Base-by-base conservation (phyloP, 371 early-diverging fungal species). In the Capillidium heterosporum region DNA sequence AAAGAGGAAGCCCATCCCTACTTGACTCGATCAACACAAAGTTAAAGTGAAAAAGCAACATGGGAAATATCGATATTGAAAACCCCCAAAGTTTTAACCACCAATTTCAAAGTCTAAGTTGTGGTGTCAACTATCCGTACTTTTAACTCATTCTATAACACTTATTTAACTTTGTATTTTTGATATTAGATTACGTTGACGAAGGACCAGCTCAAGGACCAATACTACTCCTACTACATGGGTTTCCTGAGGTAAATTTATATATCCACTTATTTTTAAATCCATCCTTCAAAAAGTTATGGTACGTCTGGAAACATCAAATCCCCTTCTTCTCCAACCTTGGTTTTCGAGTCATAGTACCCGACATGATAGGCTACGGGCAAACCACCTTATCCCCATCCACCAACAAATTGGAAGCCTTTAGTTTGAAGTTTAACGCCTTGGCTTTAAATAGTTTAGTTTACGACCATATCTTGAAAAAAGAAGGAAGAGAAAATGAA, bases 181-280 rank as follows among this genome's bases (percentile, higher is more conserved):
- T n/a, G 2, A 26, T 11, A 4, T n/a, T 51, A 51, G 52, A 51
- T 51, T 51, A 35, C 32, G 52, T 51, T 7, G 52, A 51, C 19
- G 19, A 51, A 51, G 52, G 52, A 21, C 52, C 52, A 21, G 15
- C 4, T 17, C 32, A 51, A 5, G 52, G 27, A 21, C 52, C 52
- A 39, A 3, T 51, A 21, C 11, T 32, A 32, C 19, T 51, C 4
- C 21, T 51, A 15, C 23, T 51, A 5, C 52, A 51, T 39, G 52
- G 52, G 3, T 51, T 51, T 32, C 52, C 52, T 19, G 31, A 32
- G 15, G 52, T 51, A 51, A n/a, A n/a, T n/a, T n/a, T n/a, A n/a
- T n/a, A n/a, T n/a, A n/a, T n/a, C n/a, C n/a, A n/a, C n/a, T n/a
- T n/a, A n/a, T n/a, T n/a, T n/a, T n/a, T n/a, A n/a, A n/a, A n/a